Base-by-base conservation (phyloP, 2,329 filamentous ascomycete species). In the Cadophora luteo-olivacea region DNA sequence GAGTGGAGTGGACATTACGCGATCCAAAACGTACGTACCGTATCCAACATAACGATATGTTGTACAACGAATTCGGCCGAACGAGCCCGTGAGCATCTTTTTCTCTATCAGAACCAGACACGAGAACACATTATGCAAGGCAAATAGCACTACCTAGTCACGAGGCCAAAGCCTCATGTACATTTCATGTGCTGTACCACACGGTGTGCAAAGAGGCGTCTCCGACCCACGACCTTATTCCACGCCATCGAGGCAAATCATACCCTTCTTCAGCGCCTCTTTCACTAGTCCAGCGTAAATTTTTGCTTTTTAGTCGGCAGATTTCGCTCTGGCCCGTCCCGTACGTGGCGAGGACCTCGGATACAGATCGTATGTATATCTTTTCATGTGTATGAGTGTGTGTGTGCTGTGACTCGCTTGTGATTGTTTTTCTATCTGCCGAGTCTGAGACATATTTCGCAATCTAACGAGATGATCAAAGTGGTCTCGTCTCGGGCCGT, bases 271-370 rank as follows among this genome's bases (percentile, higher is more conserved):
- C 32, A 45, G 25, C 36, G 36, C 33, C 33, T 16, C n/a, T 25
- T 12, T 29, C n/a, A 38, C 33, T 25, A 41, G 36, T 41, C 19
- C 36, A 9, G n/a, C n/a, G n/a, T n/a, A n/a, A n/a, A n/a, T n/a
- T n/a, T 60, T 41, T 45, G 57, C 57, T 60, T 60, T 60, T 45
- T 41, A 29, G 8, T 25, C 57, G 57, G 57, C 57, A 45, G 0
- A 38, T 45, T 60, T 60, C 57, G 36, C 36, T 45, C 33, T 60
- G 57, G 57, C 57, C 36, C 57, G 57, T 60, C 36, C 57, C 57
- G 57, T 24, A n/a, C 57, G 57, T 24, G 33, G 12, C 33, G 22
- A 9, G n/a, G n/a, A 22, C n/a, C 55, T 58, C 12, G 16, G 32
- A 36, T 25, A 45, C 33, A 58, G 33, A 58, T 58, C 33, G 19